Percentiles rank a stretch among this genome's conserved stretches.
Evolutionary conservation across 1,139 yeast species (phyloP).

Genomic region (Kodamaea sp.): DNA sequence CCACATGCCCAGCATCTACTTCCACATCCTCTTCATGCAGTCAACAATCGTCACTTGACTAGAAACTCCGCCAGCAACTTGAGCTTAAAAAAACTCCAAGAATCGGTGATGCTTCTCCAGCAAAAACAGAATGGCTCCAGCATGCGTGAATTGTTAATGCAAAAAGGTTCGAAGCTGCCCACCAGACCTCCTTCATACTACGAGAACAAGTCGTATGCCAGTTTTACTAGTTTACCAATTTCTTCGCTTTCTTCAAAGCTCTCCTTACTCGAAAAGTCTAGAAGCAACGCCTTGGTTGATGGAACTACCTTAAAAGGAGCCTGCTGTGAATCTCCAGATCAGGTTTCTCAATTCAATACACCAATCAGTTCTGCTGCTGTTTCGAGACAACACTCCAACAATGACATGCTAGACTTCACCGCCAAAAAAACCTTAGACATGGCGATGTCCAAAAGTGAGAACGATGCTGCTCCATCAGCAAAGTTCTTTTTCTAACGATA

Average conservation of each 20-base stretch:
- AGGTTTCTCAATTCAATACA: conserved; percentile 30
- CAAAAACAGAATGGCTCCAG: conserved; percentile 4
- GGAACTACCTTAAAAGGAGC: conserved; percentile 30
- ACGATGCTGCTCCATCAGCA: conserved; percentile 1
- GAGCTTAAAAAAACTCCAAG: conserved; percentile 6
- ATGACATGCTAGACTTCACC: conserved; percentile 4
- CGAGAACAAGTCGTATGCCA: not conserved
- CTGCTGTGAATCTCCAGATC: conserved; percentile 31
- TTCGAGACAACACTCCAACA: conserved; percentile 15
- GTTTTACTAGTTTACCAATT: not conserved
- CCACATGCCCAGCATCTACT: no score
- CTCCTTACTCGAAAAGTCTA: conserved; percentile 16
- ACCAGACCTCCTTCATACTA: conserved; percentile 1
- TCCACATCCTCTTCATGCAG: no score
- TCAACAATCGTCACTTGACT: not conserved
- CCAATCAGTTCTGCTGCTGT: conserved; percentile 20
- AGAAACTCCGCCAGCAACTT: conserved; percentile 2
- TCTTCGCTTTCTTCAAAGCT: conserved; percentile 8
- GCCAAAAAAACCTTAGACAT: conserved; percentile 2
- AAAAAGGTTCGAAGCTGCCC: conserved; percentile 7
- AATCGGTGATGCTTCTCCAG: conserved; percentile 10
- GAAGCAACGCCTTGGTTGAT: conserved; percentile 16
- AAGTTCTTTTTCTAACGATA: conserved; percentile 5
- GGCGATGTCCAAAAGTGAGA: conserved; percentile 3
- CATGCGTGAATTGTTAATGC: not conserved